Evolutionary conservation across 2,329 filamentous ascomycete species (phyloP).

Genomic region (Penicillium occitanis): DNA sequence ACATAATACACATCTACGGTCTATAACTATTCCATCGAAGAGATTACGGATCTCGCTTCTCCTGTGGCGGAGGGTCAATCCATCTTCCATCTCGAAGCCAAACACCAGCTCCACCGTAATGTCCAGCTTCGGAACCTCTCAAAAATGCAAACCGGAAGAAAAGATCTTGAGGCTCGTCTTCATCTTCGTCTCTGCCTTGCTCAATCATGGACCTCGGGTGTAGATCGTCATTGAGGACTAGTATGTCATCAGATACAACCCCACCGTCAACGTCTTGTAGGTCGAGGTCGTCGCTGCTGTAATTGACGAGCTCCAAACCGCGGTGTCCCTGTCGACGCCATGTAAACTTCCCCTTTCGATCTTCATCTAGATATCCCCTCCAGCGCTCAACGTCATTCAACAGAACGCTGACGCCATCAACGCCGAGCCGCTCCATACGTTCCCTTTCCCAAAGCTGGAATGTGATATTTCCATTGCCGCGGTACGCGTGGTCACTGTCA

Average conservation of each 20-base stretch:
- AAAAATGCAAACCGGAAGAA: slow-evolving; percentile 52
- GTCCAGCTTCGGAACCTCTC: slow-evolving; percentile 40
- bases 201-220: slow-evolving; percentile 17
- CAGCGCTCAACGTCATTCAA: slow-evolving; percentile 66
- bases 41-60: slow-evolving; percentile 16
- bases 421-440: slow-evolving; percentile 40
- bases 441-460: slow-evolving; percentile 45
- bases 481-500: slow-evolving; percentile 27
- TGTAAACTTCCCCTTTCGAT: slow-evolving; percentile 49
- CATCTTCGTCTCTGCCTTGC: slow-evolving; percentile 24
- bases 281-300: slow-evolving; percentile 1
- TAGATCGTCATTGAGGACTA: slow-evolving; percentile 1
- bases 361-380: slow-evolving; percentile 56
- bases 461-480: slow-evolving; percentile 48
- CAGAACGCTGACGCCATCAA: slow-evolving; percentile 60
- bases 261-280: neutral
- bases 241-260: neutral
- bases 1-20: neutral
- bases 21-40: neutral
- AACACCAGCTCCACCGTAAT: slow-evolving; percentile 41
- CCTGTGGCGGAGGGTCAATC: slow-evolving; percentile 29
- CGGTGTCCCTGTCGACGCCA: slow-evolving; percentile 49
- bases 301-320: slow-evolving; percentile 36
- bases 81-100: slow-evolving; percentile 41
- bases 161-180: slow-evolving; percentile 40